Percentiles rank a stretch among this genome's conserved stretches.
Conservation (phyloP, 2,329 filamentous ascomycete genomes). For the Colletotrichum graminicola region DNA sequence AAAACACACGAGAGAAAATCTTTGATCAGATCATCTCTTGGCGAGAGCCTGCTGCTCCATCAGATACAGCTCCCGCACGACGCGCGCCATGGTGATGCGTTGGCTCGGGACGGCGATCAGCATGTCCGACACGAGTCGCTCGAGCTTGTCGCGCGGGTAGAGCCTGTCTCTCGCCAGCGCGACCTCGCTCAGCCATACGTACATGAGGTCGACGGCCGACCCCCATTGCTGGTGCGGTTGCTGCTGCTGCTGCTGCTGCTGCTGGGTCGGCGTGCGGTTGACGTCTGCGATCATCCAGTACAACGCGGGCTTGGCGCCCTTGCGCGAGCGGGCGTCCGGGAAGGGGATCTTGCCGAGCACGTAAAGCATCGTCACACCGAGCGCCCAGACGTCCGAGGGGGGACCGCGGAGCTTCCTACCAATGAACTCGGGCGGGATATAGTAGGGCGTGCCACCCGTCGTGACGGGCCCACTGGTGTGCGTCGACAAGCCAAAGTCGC, state of each 20-base stretch:
- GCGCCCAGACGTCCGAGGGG: constrained; percentile 70
- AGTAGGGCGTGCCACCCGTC: constrained; percentile 71
- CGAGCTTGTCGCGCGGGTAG: constrained; percentile 61
- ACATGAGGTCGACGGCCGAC: constrained; percentile 64
- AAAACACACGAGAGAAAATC: not conserved
- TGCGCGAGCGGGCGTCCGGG: constrained; percentile 64
- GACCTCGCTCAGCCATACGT: constrained; percentile 67
- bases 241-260: constrained; percentile 49
- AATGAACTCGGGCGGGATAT: constrained; percentile 72
- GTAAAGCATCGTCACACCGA: constrained; percentile 72
- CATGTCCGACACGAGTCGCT: constrained; percentile 67
- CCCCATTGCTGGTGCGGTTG: constrained; percentile 48
- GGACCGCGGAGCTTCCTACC: constrained; percentile 65
- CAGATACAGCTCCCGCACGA: constrained; percentile 59
- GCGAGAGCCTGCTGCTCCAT: constrained; percentile 34
- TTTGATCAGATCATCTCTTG: constrained; percentile 29
- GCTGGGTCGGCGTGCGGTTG: constrained; percentile 55
- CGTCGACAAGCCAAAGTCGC: constrained; percentile 71
- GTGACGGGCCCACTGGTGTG: constrained; percentile 59
- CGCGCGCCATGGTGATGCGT: constrained; percentile 66
- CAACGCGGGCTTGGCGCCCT: constrained; percentile 59
- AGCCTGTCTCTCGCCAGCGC: constrained; percentile 61
- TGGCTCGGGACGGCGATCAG: constrained; percentile 63
- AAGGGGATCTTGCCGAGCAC: constrained; percentile 67
- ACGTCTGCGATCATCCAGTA: constrained; percentile 71